phyloP scores from a whole-genome alignment of 768 basidiomycete species.

The Lentinula sp. region DNA sequence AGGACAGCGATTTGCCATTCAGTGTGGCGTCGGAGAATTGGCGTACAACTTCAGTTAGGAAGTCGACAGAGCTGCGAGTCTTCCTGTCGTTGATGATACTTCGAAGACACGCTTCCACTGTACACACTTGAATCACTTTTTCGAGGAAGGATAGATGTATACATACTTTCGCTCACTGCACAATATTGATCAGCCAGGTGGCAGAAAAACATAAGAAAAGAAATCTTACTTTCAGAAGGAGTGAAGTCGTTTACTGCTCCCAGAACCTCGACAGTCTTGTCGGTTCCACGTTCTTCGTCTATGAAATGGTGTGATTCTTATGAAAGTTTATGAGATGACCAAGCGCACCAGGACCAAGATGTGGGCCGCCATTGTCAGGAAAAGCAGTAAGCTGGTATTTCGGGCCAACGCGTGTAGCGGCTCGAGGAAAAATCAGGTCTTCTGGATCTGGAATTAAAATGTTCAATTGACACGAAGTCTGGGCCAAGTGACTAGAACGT shows the following conservation, averaged over 20 bases:
- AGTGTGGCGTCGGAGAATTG: slow-evolving; percentile 66
- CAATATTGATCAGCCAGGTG: slow-evolving; percentile 18
- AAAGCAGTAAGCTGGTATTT: slow-evolving; percentile 71
- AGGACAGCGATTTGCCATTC: slow-evolving; percentile 47
- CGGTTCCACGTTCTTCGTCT: slow-evolving; percentile 65
- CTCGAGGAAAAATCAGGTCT: slow-evolving; percentile 93
- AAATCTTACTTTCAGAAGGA: slow-evolving; percentile 57
- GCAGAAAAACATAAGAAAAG: slow-evolving; percentile 10
- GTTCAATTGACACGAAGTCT: not conserved
- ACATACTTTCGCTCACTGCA: slow-evolving; percentile 55
- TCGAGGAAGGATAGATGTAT: not conserved
- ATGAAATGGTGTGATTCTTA: slow-evolving; percentile 10
- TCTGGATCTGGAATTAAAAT: slow-evolving; percentile 67
- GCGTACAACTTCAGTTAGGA: slow-evolving; percentile 70
- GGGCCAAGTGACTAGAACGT: not conserved
- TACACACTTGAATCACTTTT: slow-evolving; percentile 1
- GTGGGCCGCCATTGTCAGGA: slow-evolving; percentile 34
- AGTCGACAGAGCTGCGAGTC: slow-evolving; percentile 65
- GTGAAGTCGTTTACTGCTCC: slow-evolving; percentile 61
- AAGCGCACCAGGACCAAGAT: slow-evolving; percentile 32
- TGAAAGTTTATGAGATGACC: not conserved
- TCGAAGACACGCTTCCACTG: slow-evolving; percentile 66
- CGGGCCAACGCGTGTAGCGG: slow-evolving; percentile 83
- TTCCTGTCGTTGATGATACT: slow-evolving; percentile 47
- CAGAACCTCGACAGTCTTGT: slow-evolving; percentile 68